Conservation (phyloP, 2,329 filamentous ascomycete genomes). For the Corinectria fuckeliana region DNA sequence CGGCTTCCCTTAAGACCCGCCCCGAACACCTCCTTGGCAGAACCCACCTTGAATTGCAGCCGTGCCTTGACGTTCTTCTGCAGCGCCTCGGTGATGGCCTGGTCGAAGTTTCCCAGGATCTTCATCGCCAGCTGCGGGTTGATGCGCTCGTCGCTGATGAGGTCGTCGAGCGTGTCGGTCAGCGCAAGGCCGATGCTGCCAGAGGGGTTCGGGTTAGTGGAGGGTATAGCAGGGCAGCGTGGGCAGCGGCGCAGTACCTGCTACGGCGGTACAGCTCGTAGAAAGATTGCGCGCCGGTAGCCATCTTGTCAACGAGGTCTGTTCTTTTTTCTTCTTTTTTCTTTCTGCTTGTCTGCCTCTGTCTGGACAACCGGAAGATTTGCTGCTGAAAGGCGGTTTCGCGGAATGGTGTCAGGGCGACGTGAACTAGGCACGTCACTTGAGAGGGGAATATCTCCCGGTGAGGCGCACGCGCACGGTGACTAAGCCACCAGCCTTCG, state of each 20-base stretch:
- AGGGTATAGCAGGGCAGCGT: conserved; percentile 39
- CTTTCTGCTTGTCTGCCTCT: neutral
- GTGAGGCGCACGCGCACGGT: conserved; percentile 17
- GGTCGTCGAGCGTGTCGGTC: conserved; percentile 95
- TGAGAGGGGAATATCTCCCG: conserved; percentile 4
- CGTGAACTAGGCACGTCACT: neutral
- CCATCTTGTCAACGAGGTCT: conserved; percentile 44
- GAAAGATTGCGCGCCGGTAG: conserved; percentile 62
- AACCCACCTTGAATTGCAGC: conserved; percentile 87
- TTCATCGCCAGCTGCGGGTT: conserved; percentile 99
- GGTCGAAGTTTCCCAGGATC: conserved; percentile 94
- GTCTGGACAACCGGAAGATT: neutral
- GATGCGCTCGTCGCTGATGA: conserved; percentile 93
- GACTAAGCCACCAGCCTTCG: conserved; percentile 35
- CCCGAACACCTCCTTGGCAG: neutral
- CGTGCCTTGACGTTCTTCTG: conserved; percentile 92
- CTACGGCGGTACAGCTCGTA: conserved; percentile 98
- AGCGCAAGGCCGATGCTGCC: conserved; percentile 87
- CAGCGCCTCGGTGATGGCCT: conserved; percentile 87
- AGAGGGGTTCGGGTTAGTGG: conserved; percentile 33
- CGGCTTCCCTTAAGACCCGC: neutral
- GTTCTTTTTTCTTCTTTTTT: conserved; percentile 5
- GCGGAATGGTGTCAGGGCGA: conserved; percentile 8
- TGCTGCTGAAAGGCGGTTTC: conserved; percentile 4
- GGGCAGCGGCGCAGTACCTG: conserved; percentile 70